These are phyloP conservation scores for Cruciata laevipes DNA, from an alignment of 257 asterid species.

Conservation along the genomic window DNA sequence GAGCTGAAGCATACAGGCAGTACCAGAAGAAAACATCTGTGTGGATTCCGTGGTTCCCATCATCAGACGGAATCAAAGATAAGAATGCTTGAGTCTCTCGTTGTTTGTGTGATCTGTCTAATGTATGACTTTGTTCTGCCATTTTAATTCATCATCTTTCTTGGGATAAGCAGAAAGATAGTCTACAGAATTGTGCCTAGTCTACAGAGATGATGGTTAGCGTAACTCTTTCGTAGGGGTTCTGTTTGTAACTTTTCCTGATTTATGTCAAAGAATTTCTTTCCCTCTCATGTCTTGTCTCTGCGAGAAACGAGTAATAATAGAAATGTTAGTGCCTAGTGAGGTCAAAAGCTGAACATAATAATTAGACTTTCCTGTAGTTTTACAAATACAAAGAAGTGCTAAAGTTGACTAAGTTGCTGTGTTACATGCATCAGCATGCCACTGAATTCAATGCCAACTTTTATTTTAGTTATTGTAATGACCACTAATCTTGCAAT, in stretches of 20 bases:
- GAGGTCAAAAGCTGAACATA: background rate
- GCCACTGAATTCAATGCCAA: too few relatives aligned
- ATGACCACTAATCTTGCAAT: too few relatives aligned
- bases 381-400: too few relatives aligned
- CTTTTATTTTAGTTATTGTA: too few relatives aligned
- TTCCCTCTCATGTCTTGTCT: background rate
- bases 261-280: background rate
- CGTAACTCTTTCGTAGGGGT: background rate
- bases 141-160: background rate
- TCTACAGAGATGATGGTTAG: background rate
- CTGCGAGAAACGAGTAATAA: background rate
- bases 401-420: too few relatives aligned
- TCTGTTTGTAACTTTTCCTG: background rate
- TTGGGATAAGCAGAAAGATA: constrained; percentile 3
- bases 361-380: background rate
- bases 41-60: constrained; percentile 88
- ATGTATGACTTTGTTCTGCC: background rate
- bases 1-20: constrained; percentile 62
- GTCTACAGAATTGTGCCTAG: background rate
- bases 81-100: constrained; percentile 28
- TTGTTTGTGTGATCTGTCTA: background rate
- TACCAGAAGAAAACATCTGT: constrained; percentile 71
- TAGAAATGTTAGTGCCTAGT: background rate
- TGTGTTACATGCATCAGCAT: too few relatives aligned
- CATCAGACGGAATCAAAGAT: constrained; percentile 29